These are phyloP conservation scores for Heteromeles arbutifolia DNA, from an alignment of 306 rosid genomes.

Conservation along the genomic window DNA sequence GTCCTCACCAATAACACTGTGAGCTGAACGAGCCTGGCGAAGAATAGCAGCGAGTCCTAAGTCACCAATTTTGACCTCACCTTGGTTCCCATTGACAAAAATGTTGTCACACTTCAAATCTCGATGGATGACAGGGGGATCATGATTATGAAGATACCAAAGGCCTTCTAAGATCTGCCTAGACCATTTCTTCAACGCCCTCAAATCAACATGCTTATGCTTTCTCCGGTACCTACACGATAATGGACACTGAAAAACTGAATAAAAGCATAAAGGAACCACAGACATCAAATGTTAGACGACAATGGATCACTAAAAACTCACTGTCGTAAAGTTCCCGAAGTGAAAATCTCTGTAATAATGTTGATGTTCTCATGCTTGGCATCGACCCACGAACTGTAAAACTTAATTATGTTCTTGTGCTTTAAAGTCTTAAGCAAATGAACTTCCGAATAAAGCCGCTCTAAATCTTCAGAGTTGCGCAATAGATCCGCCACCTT, in stretches of 20 bases:
- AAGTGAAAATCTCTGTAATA: slow-evolving; percentile 93
- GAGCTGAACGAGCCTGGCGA: slow-evolving; percentile 82
- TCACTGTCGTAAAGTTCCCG: slow-evolving; percentile 91
- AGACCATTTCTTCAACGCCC: slow-evolving; percentile 98
- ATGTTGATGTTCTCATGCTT: slow-evolving; percentile 74
- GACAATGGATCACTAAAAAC: slow-evolving; percentile 18
- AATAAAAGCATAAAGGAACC: background rate
- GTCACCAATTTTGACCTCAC: slow-evolving; percentile 98
- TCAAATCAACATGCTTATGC: slow-evolving; percentile 92
- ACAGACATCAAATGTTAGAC: background rate
- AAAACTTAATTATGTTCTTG: slow-evolving; percentile 85
- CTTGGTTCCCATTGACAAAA: slow-evolving; percentile 96
- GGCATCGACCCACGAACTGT: slow-evolving; percentile 81
- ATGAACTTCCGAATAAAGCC: slow-evolving; percentile 92
- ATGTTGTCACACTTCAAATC: slow-evolving; percentile 98
- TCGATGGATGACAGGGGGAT: slow-evolving; percentile 91
- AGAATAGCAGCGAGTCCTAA: slow-evolving; percentile 94
- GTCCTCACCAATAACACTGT: slow-evolving; percentile 85
- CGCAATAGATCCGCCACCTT: slow-evolving; percentile 80
- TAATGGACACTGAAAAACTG: slow-evolving; percentile 9
- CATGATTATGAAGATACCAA: slow-evolving; percentile 81
- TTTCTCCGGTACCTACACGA: slow-evolving; percentile 71
- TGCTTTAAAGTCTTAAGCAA: slow-evolving; percentile 92
- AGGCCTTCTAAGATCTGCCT: slow-evolving; percentile 97
- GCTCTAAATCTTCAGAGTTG: slow-evolving; percentile 75